Conservation (phyloP, 2,329 filamentous ascomycete genomes). For the Shiraia sp. region DNA sequence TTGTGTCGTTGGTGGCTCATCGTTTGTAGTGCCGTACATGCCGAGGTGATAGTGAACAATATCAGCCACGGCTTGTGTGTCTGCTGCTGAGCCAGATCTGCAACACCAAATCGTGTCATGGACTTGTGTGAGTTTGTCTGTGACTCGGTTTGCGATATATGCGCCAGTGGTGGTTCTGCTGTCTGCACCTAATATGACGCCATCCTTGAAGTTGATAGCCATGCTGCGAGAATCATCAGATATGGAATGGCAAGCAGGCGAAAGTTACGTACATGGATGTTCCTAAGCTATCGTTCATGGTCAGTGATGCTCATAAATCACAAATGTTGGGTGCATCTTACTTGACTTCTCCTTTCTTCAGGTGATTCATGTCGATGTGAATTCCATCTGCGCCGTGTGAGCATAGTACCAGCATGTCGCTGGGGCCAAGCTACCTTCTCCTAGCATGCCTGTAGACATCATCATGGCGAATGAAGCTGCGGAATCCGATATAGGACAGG, state of each 20-base stretch:
- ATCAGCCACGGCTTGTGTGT: constrained; percentile 96
- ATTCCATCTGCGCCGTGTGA: constrained; percentile 78
- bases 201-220: constrained; percentile 98
- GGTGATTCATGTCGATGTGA: constrained; percentile 96
- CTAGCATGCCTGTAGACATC: constrained; percentile 43
- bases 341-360: constrained; percentile 99
- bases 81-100: constrained; percentile 93
- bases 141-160: constrained; percentile 99
- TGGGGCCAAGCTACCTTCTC: constrained; percentile 37
- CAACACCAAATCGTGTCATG: constrained; percentile 99
- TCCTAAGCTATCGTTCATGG: constrained; percentile 68
- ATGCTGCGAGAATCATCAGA: constrained; percentile 63
- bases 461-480: constrained; percentile 21
- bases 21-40: constrained; percentile 87
- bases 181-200: constrained; percentile 96
- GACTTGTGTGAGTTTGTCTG: constrained; percentile 97
- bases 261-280: constrained; percentile 81
- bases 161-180: constrained; percentile 96
- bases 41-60: constrained; percentile 97
- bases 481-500: background rate
- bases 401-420: constrained; percentile 17
- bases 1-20: constrained; percentile 89
- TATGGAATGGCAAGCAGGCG: constrained; percentile 18
- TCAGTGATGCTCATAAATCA: background rate
- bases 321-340: constrained; percentile 55